Evolutionary conservation across 352 stramenopile species (phyloP).

Genomic region (Pythium coloratum): DNA sequence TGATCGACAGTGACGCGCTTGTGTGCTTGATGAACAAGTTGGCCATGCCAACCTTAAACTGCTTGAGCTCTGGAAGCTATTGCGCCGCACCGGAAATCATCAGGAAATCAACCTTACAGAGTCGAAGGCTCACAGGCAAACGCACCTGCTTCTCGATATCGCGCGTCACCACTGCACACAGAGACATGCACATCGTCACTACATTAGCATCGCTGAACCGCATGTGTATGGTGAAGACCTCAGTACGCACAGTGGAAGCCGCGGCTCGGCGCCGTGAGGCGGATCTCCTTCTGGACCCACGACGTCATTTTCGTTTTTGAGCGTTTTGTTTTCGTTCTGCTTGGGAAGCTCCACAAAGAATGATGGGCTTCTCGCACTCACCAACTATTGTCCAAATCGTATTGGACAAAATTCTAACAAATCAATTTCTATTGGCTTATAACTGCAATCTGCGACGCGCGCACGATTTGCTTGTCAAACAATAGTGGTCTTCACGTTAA

Average conservation of each 20-base stretch:
- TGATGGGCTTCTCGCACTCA: background rate
- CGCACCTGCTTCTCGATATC: slow-evolving; percentile 83
- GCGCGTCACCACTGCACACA: slow-evolving; percentile 65
- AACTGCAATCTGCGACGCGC: slow-evolving; percentile 1
- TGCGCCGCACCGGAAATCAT: background rate
- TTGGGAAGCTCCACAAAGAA: background rate
- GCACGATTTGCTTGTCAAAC: background rate
- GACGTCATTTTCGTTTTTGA: slow-evolving; percentile 38
- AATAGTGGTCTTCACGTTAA: too few relatives aligned
- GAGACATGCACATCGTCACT: background rate
- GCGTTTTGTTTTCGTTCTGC: background rate
- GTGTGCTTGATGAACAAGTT: slow-evolving; percentile 97
- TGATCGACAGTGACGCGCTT: slow-evolving; percentile 94
- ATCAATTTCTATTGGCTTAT: slow-evolving; percentile 10
- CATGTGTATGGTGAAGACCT: background rate
- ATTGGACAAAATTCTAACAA: slow-evolving; percentile 14
- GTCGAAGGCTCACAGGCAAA: background rate
- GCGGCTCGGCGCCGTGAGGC: slow-evolving; percentile 68
- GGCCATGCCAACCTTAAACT: slow-evolving; percentile 92
- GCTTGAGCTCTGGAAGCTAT: slow-evolving; percentile 61
- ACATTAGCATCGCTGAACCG: background rate
- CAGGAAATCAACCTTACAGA: too few relatives aligned
- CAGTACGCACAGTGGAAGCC: slow-evolving; percentile 71
- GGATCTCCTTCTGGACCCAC: slow-evolving; percentile 89
- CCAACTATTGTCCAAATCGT: background rate